Evolutionary conservation across 495 filamentous ascomycete species (phyloP).

Genomic region (Umbilicaria muhlenbergii): DNA sequence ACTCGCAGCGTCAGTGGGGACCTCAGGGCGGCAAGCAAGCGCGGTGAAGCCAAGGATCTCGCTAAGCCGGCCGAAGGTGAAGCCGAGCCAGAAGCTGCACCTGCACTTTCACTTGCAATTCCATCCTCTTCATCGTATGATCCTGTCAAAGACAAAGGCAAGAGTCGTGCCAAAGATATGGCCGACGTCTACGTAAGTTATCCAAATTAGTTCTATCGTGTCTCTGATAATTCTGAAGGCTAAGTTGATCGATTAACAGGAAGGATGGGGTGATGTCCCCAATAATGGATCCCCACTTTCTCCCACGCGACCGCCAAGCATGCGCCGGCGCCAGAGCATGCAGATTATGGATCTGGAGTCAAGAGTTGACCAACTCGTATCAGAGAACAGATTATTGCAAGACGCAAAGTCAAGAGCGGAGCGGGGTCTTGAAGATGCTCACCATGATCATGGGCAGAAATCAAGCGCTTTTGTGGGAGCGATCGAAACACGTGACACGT

Average conservation of each 20-base stretch:
- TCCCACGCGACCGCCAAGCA: constrained; percentile 87
- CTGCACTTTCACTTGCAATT: constrained; percentile 27
- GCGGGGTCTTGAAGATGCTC: constrained; percentile 30
- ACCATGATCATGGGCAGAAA: constrained; percentile 39
- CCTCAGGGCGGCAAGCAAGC: constrained; percentile 51
- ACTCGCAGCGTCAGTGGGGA: constrained; percentile 59
- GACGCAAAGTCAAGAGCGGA: constrained; percentile 59
- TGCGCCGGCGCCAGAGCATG: constrained; percentile 90
- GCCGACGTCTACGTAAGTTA: constrained; percentile 82
- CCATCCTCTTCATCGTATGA: constrained; percentile 51
- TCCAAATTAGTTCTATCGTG: constrained; percentile 1
- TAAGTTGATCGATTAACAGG: constrained; percentile 32
- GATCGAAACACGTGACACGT: constrained; percentile 36
- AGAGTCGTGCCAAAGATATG: constrained; percentile 70
- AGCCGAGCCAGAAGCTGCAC: constrained; percentile 9
- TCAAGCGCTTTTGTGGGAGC: constrained; percentile 36
- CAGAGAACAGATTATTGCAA: constrained; percentile 64
- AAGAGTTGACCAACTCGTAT: constrained; percentile 60
- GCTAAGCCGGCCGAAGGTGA: constrained; percentile 13
- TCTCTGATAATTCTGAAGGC: constrained; percentile 7
- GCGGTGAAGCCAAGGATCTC: constrained; percentile 12
- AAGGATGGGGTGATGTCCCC: constrained; percentile 87
- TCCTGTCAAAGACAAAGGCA: constrained; percentile 73
- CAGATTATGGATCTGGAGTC: constrained; percentile 76
- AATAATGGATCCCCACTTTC: constrained; percentile 66